Evolutionary conservation across 148 eudicot genomes (phyloP), one percentile per base, ranked within the genome.

Genomic region (Arctostaphylos glauca): DNA sequence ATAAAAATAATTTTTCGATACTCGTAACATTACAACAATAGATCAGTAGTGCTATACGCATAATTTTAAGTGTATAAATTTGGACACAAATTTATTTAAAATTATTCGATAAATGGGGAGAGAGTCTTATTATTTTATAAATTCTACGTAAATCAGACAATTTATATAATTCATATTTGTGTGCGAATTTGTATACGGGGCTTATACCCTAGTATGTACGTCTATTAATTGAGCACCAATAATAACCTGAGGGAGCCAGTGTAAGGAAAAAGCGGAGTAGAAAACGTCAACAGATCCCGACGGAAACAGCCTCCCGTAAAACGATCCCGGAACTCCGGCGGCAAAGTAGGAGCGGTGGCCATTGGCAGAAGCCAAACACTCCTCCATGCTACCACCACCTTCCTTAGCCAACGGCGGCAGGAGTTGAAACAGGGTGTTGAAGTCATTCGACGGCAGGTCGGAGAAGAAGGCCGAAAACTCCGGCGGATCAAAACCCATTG

Each of bases 401-500:
- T 81, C 77, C 74, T 87, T 83, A 9, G 86, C 85, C 80, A 87
- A 21, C 12, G 91, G 89, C 9, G 98, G 98, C 3, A 96, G 91
- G 49, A 94, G 93, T 78, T 96, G 98, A 74, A 96, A 96, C 19
- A 96, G 95, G 14, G 98, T 96, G 90, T 96, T 96, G 91, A 96
- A 96, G 89, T 96, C 98, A 84, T 96, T 96, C 6, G 96, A 93
- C 1, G 98, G 98, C 6, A 96, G 91, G 84, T 96, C 98, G 5
- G 95, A 91, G 85, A 94, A 96, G 88, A 91, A 96, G 25, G 94
- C 98, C 2, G 94, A 92, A 83, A 96, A 96, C 85, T 96, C 98
- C 7, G 98, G 98, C 7, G 91, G 83, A 54, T 84, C 87, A 18
- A 19, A 74, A 1, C 96, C 96, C 13, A 59, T 78, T 4, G 91